phyloP scores from a whole-genome alignment of 192 early-diverging fungal species.

The Jimgerdemannia flammicorona region DNA sequence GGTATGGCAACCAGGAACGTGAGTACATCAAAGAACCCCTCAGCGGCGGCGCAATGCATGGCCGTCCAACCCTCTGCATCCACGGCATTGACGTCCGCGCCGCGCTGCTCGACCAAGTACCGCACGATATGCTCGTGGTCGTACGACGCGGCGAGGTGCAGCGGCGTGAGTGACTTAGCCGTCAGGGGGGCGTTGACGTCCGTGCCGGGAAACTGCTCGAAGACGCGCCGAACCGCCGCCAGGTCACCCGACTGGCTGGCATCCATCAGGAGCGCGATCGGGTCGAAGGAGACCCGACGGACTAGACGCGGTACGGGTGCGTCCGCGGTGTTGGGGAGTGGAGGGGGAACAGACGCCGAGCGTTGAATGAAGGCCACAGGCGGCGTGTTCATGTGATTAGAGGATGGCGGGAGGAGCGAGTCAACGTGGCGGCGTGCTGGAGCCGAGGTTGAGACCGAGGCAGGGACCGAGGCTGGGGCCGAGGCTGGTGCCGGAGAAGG shows the following conservation, averaged over 20 bases:
- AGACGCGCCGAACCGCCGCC: background rate
- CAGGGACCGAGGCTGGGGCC: too few relatives aligned
- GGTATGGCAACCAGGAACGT: constrained; percentile 29
- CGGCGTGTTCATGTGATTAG: background rate
- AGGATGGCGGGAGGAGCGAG: background rate
- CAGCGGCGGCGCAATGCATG: constrained; percentile 64
- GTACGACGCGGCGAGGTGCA: constrained; percentile 56
- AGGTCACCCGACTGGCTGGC: background rate
- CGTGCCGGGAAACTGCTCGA: background rate
- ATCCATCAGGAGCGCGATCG: background rate
- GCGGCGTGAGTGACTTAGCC: constrained; percentile 46
- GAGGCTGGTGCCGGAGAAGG: background rate
- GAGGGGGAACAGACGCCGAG: background rate
- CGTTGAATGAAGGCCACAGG: background rate
- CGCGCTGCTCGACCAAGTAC: constrained; percentile 45
- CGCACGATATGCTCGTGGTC: constrained; percentile 49
- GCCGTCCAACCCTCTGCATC: constrained; percentile 55
- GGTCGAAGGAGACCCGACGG: background rate
- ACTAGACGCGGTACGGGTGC: background rate
- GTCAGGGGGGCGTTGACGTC: constrained; percentile 28
- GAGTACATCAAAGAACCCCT: constrained; percentile 54
- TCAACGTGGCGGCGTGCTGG: background rate
- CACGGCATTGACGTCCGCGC: constrained; percentile 52
- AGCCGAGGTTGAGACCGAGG: background rate
- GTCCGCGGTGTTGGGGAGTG: background rate